Evolutionary conservation across 163 green algal genomes (phyloP), one percentile per base, ranked within the genome.

Genomic region (Prototheca stagnorum): DNA sequence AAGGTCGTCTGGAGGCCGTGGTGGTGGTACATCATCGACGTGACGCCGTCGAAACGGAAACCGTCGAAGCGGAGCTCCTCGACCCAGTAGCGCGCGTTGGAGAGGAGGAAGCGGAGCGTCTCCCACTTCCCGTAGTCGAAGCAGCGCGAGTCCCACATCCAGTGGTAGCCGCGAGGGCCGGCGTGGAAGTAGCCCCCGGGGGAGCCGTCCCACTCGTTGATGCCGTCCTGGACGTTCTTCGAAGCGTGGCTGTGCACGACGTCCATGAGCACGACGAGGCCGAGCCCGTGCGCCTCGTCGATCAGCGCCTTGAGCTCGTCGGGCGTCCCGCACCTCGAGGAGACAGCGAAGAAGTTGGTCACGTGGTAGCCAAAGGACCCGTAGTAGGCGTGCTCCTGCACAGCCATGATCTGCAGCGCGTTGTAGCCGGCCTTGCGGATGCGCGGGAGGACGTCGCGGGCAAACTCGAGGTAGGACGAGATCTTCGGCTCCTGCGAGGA

Each of bases 21-120:
- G 72, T 98, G 89, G 65, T 93, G 77, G 79, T 98, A 98, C 73
- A 98, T 88, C 87, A 98, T 98, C 51, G 61, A 84, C 16, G 89
- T 97, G 2, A 97, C 89, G 56, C 91, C 91, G 54, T 99, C 91
- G 68, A 97, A 97, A 44, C 83, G 67, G 68, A 80, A 80, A 37
- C 90, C 90, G 57, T 98, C 90, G 65, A 98, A 97, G 17, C 47
- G 44, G 75, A 85, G 96, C 65, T 98, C 89, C 40, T 98, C 86
- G 24, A 97, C 65, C 89, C 89, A 98, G 65, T 74, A 97, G 47
- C 84, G 76, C 19, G 84, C 57, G 70, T 98, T 98, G 51, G 75
- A 91, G 53, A 98, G 72, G 45, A 98, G 78, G 74, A 95, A 97
- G 21, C 89, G 70, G 54, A 93, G 60, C 33, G 79, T 88, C 76